A percentile compares a stretch with the other conserved stretches of the same genome.
These are phyloP conservation scores for Ophiostoma populinum DNA, from an alignment of 2,329 filamentous ascomycete genomes.

Conservation along the genomic window DNA sequence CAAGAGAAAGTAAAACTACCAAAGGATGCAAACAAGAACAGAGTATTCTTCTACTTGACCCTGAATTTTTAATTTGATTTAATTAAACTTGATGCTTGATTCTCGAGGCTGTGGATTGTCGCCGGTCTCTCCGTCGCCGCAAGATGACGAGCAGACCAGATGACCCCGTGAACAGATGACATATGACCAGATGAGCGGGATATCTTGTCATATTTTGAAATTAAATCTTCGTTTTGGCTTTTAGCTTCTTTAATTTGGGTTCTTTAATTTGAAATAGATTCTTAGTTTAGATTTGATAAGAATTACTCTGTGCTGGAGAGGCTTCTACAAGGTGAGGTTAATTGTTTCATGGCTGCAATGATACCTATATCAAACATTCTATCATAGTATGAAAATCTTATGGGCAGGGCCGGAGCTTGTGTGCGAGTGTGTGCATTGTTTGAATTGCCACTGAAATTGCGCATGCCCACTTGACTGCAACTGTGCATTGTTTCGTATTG, in stretches of 20 bases:
- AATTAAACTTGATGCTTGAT: background rate
- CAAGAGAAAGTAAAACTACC: no score
- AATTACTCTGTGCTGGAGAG: no score
- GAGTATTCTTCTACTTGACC: background rate
- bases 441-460: background rate
- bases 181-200: no score
- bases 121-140: background rate
- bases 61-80: background rate
- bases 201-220: no score
- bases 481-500: no score
- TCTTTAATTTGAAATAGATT: no score
- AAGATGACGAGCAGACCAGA: background rate
- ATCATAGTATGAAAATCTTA: conserved; percentile 1
- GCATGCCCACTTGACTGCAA: background rate
- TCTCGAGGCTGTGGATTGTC: conserved; percentile 1
- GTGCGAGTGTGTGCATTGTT: background rate
- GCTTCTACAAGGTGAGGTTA: no score
- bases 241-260: no score
- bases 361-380: background rate
- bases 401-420: background rate
- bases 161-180: background rate
- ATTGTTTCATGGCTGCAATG: no score
- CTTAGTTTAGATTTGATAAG: no score
- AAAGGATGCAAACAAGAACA: no score
- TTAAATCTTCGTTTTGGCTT: no score